Conservation (phyloP, 306 rosid genomes). For the Ammopiptanthus mongolicus region DNA sequence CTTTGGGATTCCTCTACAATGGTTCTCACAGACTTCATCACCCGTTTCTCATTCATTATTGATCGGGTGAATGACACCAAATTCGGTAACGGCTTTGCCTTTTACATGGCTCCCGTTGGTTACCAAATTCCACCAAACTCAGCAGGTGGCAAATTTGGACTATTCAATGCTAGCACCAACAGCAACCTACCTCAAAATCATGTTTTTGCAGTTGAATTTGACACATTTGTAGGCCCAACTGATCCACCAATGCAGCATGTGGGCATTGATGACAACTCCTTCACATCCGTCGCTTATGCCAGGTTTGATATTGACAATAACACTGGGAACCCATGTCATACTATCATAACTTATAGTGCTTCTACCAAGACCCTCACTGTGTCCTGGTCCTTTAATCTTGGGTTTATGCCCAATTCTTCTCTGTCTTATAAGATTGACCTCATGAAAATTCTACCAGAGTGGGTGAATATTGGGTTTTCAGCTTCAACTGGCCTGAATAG, state of each 20-base stretch:
- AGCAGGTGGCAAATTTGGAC: slow-evolving; percentile 26
- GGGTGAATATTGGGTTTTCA: slow-evolving; percentile 36
- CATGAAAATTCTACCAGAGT: slow-evolving; percentile 11
- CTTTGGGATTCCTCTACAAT: slow-evolving; percentile 9
- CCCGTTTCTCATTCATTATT: slow-evolving; percentile 22
- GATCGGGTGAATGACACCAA: background rate
- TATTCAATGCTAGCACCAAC: slow-evolving; percentile 31
- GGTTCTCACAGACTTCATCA: slow-evolving; percentile 7
- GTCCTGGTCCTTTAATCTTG: slow-evolving; percentile 24
- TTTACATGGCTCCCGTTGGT: slow-evolving; percentile 8
- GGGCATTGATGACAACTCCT: slow-evolving; percentile 25
- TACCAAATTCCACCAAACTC: slow-evolving; percentile 33
- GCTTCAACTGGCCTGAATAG: slow-evolving; percentile 8
- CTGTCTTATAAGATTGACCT: slow-evolving; percentile 3
- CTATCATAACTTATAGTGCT: slow-evolving; percentile 5
- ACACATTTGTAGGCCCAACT: slow-evolving; percentile 13
- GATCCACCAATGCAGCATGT: slow-evolving; percentile 27
- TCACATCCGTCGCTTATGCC: background rate
- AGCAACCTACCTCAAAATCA: slow-evolving; percentile 8
- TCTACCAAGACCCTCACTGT: background rate
- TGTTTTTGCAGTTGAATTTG: slow-evolving; percentile 30
- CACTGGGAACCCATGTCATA: slow-evolving; percentile 1
- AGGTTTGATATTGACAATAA: slow-evolving; percentile 20
- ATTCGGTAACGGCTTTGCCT: slow-evolving; percentile 16
- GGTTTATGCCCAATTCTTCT: background rate